Evolutionary conservation across 129 eudicot genomes (phyloP), one percentile per base, ranked within the genome.

Genomic region (Scalesia atractyloides): DNA sequence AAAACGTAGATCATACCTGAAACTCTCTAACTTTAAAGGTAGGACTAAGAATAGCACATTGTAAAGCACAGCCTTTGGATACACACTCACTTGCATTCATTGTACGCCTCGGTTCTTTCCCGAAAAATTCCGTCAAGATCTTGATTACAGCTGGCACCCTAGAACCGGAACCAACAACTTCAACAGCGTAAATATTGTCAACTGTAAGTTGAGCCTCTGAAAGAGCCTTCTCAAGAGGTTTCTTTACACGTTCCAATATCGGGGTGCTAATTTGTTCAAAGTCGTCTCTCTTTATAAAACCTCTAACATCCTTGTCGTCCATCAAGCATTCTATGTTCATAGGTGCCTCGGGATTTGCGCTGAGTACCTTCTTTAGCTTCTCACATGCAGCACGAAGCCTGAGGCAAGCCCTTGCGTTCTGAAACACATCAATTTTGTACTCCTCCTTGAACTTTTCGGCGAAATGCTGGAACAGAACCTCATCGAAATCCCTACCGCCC

Each of bases 71-170:
- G 6, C 98, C 98, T 82, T 89, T 93, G 4, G 98, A 84, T 36
- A 93, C 96, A 76, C 96, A 93, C 73, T 94, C 98, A 76, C 97
- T 94, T 12, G 97, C 98, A 34, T 90, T 94, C 98, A 89, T 93
- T 51, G 98, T 90, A 18, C 98, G 89, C 66, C 97, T 83, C 5
- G 98, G 97, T 68, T 94, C 98, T 82, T 94, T 94, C 26, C 93
- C 96, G 19, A 93, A 93, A 69, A 89, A 93, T 68, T 93, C 98
- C 0, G 96, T 82, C 87, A 93, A 77, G 18, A 93, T 93, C 86
- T 79, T 89, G 47, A 93, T 82, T 1, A 93, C 72, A 0, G 98
- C 97, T 68, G 98, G 98, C 11, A 93, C 92, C 52, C 98, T 82
- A 18, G 98, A 93, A 20, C 96, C 92, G 34, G 98, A 94, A 60